Base-by-base conservation (phyloP, 2,329 filamentous ascomycete species). In the Colletotrichum phormii region DNA sequence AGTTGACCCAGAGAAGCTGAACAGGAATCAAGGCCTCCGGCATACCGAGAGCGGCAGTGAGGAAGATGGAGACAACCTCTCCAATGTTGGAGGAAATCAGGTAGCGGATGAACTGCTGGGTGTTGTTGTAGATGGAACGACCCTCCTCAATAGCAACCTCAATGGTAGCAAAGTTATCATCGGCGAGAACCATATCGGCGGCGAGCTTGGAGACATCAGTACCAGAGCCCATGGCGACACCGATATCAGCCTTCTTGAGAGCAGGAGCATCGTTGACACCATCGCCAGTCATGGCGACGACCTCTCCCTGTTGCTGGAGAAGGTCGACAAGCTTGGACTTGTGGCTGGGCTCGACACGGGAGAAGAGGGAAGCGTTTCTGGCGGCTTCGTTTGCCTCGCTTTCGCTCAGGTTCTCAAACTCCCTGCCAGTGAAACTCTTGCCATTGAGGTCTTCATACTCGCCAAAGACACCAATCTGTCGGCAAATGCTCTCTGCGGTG, bases 61-160 rank as follows among this genome's bases (percentile, higher is more conserved):
- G 85, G 89, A 99, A 99, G 84, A 99, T 99, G 11, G 97, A 98
- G 46, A 99, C 97, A 46, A 99, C 97, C 83, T 99, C 97, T 79
- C 97, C 97, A 77, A 99, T 99, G 86, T 99, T 99, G 75, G 96
- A 98, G 9, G 96, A 98, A 82, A 99, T 99, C 74, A 99, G 90
- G 83, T 99, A 99, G 62, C 97, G 94, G 84, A 99, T 99, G 84
- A 99, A 99, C 82, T 99, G 97, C 82, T 99, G 97, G 6, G 97
- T 99, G 88, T 99, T 99, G 92, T 97, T 98, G 90, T 98, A 99
- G 85, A 99, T 99, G 75, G 95, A 95, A 75, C 97, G 93, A 66
- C 97, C 97, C 85, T 99, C 97, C 82, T 99, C 97, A 75, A 99
- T 95, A 62, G 97, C 97, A 68, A 95, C 89, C 82, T 98, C 94